Percentiles rank a stretch among this genome's conserved stretches.
phyloP scores from a whole-genome alignment of 192 early-diverging fungal species.

The Linnemannia schmuckeri region DNA sequence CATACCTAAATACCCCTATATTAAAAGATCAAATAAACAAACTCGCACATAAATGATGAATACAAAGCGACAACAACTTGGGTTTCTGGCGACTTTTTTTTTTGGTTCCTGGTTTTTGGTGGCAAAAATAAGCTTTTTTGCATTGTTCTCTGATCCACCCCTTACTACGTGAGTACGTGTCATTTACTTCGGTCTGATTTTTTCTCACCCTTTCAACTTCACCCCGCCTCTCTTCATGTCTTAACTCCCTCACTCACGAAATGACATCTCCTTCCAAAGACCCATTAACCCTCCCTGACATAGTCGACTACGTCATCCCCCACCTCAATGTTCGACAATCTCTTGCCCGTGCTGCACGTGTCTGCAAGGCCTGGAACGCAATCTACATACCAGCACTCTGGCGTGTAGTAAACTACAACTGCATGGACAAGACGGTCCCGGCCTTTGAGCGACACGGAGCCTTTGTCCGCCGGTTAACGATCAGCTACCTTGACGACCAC shows the following conservation, averaged over 20 bases:
- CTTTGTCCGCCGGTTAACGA: not conserved
- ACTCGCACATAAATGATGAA: not conserved
- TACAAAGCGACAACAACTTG: not conserved
- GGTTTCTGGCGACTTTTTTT: no score
- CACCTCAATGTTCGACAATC: not conserved
- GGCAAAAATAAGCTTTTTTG: no score
- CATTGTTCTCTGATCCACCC: no score
- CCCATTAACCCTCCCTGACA: constrained; percentile 11
- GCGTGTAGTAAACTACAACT: not conserved
- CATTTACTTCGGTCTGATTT: no score
- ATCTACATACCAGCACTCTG: not conserved
- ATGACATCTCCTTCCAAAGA: not conserved
- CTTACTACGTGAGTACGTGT: no score
- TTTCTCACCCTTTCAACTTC: no score
- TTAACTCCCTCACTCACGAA: no score
- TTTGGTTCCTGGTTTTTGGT: no score
- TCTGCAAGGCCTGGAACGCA: constrained; percentile 2
- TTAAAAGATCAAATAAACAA: no score
- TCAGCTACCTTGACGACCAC: not conserved
- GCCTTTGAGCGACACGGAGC: not conserved
- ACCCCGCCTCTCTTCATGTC: no score
- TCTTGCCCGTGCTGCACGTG: not conserved
- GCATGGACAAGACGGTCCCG: not conserved
- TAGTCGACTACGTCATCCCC: not conserved
- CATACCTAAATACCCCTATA: not conserved